These are phyloP conservation scores for Barnettozyma botsteinii DNA, from an alignment of 805 yeast species.

Conservation along the genomic window DNA sequence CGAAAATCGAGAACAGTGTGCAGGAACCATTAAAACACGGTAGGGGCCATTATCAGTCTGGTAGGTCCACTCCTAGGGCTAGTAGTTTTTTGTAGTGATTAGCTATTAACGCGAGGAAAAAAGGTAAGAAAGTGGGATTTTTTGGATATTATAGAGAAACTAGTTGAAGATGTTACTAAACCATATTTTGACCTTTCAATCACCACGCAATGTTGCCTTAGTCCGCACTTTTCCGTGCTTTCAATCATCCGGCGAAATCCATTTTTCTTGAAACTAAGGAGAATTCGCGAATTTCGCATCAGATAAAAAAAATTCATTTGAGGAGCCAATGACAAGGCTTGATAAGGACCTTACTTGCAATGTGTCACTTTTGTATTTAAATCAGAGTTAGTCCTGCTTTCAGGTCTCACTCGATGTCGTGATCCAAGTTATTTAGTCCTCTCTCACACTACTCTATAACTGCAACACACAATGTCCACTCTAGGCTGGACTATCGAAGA, in stretches of 20 bases:
- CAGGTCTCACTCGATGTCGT: too few relatives aligned
- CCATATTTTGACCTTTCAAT: too few relatives aligned
- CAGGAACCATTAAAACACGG: neutral
- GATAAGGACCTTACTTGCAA: neutral
- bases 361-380: neutral
- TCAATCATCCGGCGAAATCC: neutral
- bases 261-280: neutral
- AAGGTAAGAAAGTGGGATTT: too few relatives aligned
- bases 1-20: too few relatives aligned
- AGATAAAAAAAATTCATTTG: neutral
- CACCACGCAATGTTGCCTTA: too few relatives aligned
- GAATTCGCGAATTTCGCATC: neutral
- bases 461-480: constrained; percentile 19
- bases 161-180: too few relatives aligned
- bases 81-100: too few relatives aligned
- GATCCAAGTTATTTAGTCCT: neutral
- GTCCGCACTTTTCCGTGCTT: too few relatives aligned
- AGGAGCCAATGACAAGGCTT: neutral
- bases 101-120: neutral
- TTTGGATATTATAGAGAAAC: too few relatives aligned
- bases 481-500: constrained; percentile 77
- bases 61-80: neutral
- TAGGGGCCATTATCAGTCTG: neutral
- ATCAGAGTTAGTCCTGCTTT: neutral
- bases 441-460: neutral